Percentiles rank a stretch among this genome's conserved stretches.
phyloP scores from a whole-genome alignment of 1,284 basidiomycete genomes.

The Cutaneotrichosporon sp. region DNA sequence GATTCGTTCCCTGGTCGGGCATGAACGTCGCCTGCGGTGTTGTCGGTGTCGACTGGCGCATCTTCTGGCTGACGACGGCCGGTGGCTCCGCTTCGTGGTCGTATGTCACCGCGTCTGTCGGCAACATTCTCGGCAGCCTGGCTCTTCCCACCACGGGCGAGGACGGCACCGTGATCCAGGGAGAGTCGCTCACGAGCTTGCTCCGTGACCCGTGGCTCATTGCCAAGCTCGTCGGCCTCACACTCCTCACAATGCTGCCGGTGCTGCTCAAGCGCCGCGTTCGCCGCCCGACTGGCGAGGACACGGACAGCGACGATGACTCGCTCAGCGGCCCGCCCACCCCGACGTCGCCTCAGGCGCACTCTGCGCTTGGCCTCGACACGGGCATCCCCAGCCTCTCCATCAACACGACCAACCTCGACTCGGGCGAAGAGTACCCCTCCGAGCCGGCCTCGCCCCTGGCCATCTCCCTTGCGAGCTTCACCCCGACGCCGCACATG shows the following conservation, averaged over 20 bases:
- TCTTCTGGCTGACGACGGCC: slow-evolving; percentile 76
- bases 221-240: slow-evolving; percentile 52
- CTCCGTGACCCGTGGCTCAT: slow-evolving; percentile 54
- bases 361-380: slow-evolving; percentile 18
- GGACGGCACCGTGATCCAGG: slow-evolving; percentile 23
- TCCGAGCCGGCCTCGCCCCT: slow-evolving; percentile 38
- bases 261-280: slow-evolving; percentile 50
- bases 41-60: slow-evolving; percentile 77
- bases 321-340: slow-evolving; percentile 16
- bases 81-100: slow-evolving; percentile 81
- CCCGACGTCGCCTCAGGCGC: slow-evolving; percentile 15
- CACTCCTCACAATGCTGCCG: slow-evolving; percentile 50
- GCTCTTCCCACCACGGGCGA: slow-evolving; percentile 31
- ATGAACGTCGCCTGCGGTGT: slow-evolving; percentile 93
- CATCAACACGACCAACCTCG: slow-evolving; percentile 3
- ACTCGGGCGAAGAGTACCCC: slow-evolving; percentile 11
- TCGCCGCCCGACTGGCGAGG: not conserved
- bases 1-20: slow-evolving; percentile 89
- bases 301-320: slow-evolving; percentile 14
- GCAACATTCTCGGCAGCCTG: slow-evolving; percentile 49
- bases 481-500: slow-evolving; percentile 45
- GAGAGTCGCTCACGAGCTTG: slow-evolving; percentile 51
- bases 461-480: slow-evolving; percentile 37
- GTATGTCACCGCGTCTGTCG: slow-evolving; percentile 53
- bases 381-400: slow-evolving; percentile 3